Conservation (phyloP, 768 basidiomycete genomes). For the Boletus edulis region DNA sequence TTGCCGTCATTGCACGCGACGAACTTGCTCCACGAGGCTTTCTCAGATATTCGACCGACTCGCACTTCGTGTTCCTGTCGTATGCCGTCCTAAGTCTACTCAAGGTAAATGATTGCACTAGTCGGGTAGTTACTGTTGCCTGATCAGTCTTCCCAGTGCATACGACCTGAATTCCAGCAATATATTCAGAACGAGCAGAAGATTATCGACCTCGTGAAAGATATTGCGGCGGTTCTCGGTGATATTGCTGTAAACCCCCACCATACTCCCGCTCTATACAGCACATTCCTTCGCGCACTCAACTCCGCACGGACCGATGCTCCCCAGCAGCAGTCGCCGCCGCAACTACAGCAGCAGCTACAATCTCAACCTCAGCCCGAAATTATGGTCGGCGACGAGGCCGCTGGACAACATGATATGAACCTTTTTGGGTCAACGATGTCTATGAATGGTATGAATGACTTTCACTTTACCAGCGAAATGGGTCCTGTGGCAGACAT, state of each 20-base stretch:
- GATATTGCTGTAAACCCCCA: conserved; percentile 69
- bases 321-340: conserved; percentile 23
- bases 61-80: conserved; percentile 87
- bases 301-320: conserved; percentile 49
- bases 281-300: conserved; percentile 76
- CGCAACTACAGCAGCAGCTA: background rate
- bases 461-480: conserved; percentile 75
- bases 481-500: conserved; percentile 85
- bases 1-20: conserved; percentile 73
- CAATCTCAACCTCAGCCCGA: conserved; percentile 19
- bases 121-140: background rate
- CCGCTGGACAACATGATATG: conserved; percentile 27
- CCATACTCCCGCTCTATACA: conserved; percentile 92
- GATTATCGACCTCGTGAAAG: conserved; percentile 67
- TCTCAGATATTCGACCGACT: conserved; percentile 84
- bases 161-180: conserved; percentile 79
- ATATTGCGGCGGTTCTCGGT: conserved; percentile 80
- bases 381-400: conserved; percentile 17
- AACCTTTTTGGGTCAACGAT: conserved; percentile 22
- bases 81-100: conserved; percentile 91
- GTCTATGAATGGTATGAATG: conserved; percentile 32
- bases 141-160: conserved; percentile 49
- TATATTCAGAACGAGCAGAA: conserved; percentile 74
- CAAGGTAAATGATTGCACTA: conserved; percentile 56
- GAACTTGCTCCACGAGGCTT: conserved; percentile 73